Evolutionary conservation across 2,329 filamentous ascomycete species (phyloP), one percentile per base, ranked within the genome.

Genomic region (Zelopaecilomyces penicillatus): DNA sequence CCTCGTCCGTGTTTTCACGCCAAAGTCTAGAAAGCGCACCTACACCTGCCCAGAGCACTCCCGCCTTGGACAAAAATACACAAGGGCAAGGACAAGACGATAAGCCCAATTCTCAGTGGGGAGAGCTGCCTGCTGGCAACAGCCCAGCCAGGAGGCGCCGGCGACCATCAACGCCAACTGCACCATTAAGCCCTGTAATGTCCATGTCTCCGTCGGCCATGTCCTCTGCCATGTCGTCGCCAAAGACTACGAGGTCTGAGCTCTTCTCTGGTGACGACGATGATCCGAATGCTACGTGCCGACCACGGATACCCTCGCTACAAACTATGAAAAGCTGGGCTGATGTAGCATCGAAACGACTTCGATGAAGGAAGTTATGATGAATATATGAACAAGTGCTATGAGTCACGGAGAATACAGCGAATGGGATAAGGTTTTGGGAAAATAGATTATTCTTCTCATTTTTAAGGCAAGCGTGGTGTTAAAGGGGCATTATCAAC

Each of bases 1-100:
- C 62, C 0, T 69, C 66, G 6, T 71, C 68, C 2, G 52, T 66
- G 5, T 67, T 70, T 29, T 68, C 65, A 30, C 59, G 59, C 1
- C 52, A 58, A 26, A 67, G 65, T 41, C 41, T 65, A 44, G 55
- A 65, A 33, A 61, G 61, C 2, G 57, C 51, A 6, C 55, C 63
- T 0, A 68, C 64, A 7, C 58, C 62, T 1, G 42, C 54, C 1
- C 53, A 59, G 6, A 48, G 52, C 9, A 66, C 61, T 39, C 63
- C 64, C 1, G 54, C 52, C 4, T 37, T 61, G 5, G 54, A 55
- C 8, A 50, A 45, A 31, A 48, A 45, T 5, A 30, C 39, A 4
- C 19, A 19, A 19, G 19, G 19, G 19, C 19, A 19, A 19, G 34
- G 45, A 37, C 41, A 43, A 5, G 34, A 46, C 11, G 54, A 53